Evolutionary conservation across 2,329 filamentous ascomycete genomes (phyloP).

Genomic region (Nothophaeocryptopus gaeumannii): DNA sequence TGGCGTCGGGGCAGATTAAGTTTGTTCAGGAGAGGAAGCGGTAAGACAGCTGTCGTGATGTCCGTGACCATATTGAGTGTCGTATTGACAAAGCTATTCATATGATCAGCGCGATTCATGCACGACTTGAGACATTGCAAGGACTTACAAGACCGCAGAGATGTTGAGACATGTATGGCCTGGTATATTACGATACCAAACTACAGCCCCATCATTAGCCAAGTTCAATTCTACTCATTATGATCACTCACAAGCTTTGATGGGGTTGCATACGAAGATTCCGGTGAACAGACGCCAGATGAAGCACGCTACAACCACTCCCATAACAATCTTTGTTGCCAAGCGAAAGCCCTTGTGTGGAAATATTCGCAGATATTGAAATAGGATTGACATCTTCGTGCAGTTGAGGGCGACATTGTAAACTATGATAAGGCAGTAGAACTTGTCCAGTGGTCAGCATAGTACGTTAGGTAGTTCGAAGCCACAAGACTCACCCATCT

Average conservation of each 20-base stretch:
- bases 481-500: constrained; percentile 3
- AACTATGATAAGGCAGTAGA: constrained; percentile 24
- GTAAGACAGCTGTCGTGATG: constrained; percentile 35
- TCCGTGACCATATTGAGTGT: constrained; percentile 38
- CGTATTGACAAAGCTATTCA: constrained; percentile 32
- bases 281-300: constrained; percentile 36
- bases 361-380: constrained; percentile 50
- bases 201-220: too few species aligned
- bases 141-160: too few species aligned
- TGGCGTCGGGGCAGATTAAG: constrained; percentile 33
- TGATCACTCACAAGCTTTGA: constrained; percentile 24
- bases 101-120: not conserved
- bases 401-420: constrained; percentile 39
- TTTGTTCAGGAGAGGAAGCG: constrained; percentile 33
- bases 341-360: constrained; percentile 38
- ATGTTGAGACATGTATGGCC: too few species aligned
- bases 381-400: constrained; percentile 46
- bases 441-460: not conserved
- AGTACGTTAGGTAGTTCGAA: not conserved
- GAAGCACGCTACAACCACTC: constrained; percentile 32
- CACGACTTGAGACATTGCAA: too few species aligned
- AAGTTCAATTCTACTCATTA: too few species aligned
- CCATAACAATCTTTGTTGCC: constrained; percentile 28
- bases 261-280: constrained; percentile 42
- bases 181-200: too few species aligned